Evolutionary conservation across 2,329 filamentous ascomycete genomes (phyloP).

Genomic region (Colletotrichum sp.): DNA sequence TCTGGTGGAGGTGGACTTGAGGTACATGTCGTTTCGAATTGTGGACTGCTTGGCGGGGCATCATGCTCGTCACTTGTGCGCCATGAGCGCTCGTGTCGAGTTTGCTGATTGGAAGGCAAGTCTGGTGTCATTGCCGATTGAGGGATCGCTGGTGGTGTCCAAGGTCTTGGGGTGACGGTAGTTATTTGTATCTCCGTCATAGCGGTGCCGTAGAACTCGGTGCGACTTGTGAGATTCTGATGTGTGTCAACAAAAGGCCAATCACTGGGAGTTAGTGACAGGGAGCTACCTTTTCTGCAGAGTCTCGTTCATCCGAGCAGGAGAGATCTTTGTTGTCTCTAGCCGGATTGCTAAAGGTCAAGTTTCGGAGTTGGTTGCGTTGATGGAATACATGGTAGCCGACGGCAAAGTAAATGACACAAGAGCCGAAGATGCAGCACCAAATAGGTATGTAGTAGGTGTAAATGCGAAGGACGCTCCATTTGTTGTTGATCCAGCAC

Average conservation of each 20-base stretch:
- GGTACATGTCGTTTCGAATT: conserved; percentile 31
- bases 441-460: conserved; percentile 68
- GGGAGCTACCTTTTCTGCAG: conserved; percentile 37
- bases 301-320: conserved; percentile 29
- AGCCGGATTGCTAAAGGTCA: conserved; percentile 52
- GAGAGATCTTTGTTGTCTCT: conserved; percentile 38
- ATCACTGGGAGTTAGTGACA: not conserved
- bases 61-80: conserved; percentile 14
- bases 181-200: conserved; percentile 57
- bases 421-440: conserved; percentile 61
- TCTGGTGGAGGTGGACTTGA: conserved; percentile 13
- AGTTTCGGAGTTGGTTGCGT: conserved; percentile 59
- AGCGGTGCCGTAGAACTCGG: conserved; percentile 52
- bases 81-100: conserved; percentile 3
- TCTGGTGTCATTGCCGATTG: conserved; percentile 15
- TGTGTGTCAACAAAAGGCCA: not conserved
- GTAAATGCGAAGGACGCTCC: conserved; percentile 63
- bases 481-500: conserved; percentile 64
- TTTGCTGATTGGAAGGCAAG: not conserved
- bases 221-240: conserved; percentile 30
- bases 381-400: conserved; percentile 66
- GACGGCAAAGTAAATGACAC: conserved; percentile 60
- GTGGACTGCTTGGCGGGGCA: conserved; percentile 1
- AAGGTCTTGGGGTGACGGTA: conserved; percentile 20
- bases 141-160: conserved; percentile 11